phyloP scores from a whole-genome alignment of 2,329 filamentous ascomycete species.

The Xylariaceae sp. region DNA sequence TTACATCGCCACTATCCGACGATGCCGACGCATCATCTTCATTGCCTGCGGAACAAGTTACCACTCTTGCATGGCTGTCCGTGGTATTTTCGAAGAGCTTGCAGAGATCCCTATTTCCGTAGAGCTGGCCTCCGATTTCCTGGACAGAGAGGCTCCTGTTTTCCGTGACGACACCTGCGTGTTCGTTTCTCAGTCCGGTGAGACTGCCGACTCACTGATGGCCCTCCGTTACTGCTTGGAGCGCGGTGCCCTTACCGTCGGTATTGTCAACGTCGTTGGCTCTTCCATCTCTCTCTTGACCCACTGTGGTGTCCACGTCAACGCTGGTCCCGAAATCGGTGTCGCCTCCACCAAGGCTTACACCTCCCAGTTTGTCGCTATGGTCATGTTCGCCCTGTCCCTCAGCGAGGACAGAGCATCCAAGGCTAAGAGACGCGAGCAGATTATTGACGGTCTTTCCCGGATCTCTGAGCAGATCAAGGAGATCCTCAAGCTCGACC shows the following conservation, averaged over 20 bases:
- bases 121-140: conserved; percentile 95
- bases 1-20: conserved; percentile 93
- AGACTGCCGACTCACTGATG: conserved; percentile 96
- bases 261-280: conserved; percentile 97
- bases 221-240: conserved; percentile 97
- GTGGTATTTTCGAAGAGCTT: conserved; percentile 94
- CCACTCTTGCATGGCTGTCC: conserved; percentile 99
- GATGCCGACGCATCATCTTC: conserved; percentile 96
- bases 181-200: conserved; percentile 97
- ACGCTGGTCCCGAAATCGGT: conserved; percentile 97
- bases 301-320: conserved; percentile 99
- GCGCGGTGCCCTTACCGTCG: conserved; percentile 92
- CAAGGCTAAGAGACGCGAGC: conserved; percentile 83
- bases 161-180: conserved; percentile 99
- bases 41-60: conserved; percentile 98
- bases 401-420: conserved; percentile 94
- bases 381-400: conserved; percentile 99
- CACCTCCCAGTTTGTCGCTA: conserved; percentile 98
- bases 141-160: conserved; percentile 91
- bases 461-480: conserved; percentile 89
- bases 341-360: conserved; percentile 99
- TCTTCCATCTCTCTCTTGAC: conserved; percentile 98
- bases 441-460: conserved; percentile 91
- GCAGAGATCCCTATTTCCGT: conserved; percentile 97
- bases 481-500: conserved; percentile 83